A percentile compares a stretch with the other conserved stretches of the same genome.
Conservation (phyloP, 2,329 filamentous ascomycete genomes). For the Mycosphaerella sp. region DNA sequence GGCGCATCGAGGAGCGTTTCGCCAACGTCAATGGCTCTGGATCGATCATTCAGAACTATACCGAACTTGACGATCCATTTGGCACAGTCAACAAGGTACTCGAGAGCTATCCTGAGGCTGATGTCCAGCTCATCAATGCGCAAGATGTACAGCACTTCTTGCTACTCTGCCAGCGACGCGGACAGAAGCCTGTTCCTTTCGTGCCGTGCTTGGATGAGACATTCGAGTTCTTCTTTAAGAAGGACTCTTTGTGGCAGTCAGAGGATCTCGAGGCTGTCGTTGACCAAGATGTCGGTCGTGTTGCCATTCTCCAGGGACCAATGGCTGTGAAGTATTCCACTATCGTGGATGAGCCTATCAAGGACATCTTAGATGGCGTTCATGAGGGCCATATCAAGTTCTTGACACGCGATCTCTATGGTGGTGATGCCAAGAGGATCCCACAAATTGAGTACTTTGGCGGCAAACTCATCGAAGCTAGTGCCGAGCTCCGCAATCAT, state of each 20-base stretch:
- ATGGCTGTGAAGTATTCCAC: slow-evolving; percentile 88
- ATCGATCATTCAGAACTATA: slow-evolving; percentile 83
- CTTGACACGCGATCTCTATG: slow-evolving; percentile 74
- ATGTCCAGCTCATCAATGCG: slow-evolving; percentile 89
- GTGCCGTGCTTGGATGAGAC: slow-evolving; percentile 93
- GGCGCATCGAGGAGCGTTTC: slow-evolving; percentile 94
- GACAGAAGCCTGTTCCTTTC: slow-evolving; percentile 95
- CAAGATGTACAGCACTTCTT: slow-evolving; percentile 98
- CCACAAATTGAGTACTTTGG: slow-evolving; percentile 93
- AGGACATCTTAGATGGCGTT: slow-evolving; percentile 87
- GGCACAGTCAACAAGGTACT: slow-evolving; percentile 71
- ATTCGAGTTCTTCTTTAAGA: slow-evolving; percentile 99
- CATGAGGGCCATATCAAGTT: slow-evolving; percentile 80
- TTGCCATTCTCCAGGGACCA: slow-evolving; percentile 92
- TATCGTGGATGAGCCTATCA: slow-evolving; percentile 84
- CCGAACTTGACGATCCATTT: slow-evolving; percentile 79
- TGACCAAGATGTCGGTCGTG: slow-evolving; percentile 89
- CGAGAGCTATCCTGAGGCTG: slow-evolving; percentile 75
- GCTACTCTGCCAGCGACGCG: slow-evolving; percentile 80
- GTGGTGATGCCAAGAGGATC: slow-evolving; percentile 64
- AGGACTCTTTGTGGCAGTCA: slow-evolving; percentile 98
- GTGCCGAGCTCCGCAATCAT: slow-evolving; percentile 63
- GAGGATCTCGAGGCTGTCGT: slow-evolving; percentile 96
- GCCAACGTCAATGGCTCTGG: slow-evolving; percentile 63
- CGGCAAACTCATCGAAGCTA: slow-evolving; percentile 69